Evolutionary conservation across 108 stramenopile genomes (phyloP).

Genomic region (Discostella stelligeroides): DNA sequence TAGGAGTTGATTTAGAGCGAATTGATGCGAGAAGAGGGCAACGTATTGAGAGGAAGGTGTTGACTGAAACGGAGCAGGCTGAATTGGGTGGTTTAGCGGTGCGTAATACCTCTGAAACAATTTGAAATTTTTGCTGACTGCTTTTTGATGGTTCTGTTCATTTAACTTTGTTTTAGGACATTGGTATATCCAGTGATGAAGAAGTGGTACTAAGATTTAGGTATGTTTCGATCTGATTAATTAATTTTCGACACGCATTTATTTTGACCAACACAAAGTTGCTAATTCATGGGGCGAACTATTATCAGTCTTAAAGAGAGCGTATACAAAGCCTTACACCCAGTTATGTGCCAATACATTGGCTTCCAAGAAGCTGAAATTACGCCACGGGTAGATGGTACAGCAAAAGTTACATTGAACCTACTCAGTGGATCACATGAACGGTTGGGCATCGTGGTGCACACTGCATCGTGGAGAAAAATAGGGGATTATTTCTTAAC

Average conservation of each 20-base stretch:
- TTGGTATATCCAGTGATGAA: constrained; percentile 62
- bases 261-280: background rate
- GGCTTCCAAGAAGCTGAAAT: constrained; percentile 87
- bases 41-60: constrained; percentile 62
- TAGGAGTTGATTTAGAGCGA: constrained; percentile 82
- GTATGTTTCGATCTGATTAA: constrained; percentile 17
- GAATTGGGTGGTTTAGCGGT: constrained; percentile 62
- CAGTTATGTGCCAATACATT: constrained; percentile 78
- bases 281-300: background rate
- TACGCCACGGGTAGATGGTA: constrained; percentile 71
- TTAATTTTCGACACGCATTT: background rate
- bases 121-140: no score
- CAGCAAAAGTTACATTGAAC: constrained; percentile 61
- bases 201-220: constrained; percentile 85
- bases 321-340: constrained; percentile 87
- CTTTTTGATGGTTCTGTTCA: no score
- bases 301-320: constrained; percentile 80
- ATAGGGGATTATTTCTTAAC: constrained; percentile 56
- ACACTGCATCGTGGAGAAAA: constrained; percentile 67
- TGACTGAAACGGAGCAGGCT: constrained; percentile 64
- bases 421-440: constrained; percentile 50
- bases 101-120: no score
- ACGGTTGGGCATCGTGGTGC: constrained; percentile 45
- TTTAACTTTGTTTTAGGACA: no score
- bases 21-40: constrained; percentile 46